Percentiles rank a stretch among this genome's conserved stretches.
phyloP scores from a whole-genome alignment of 768 basidiomycete genomes.

The Naganishia kalamii region DNA sequence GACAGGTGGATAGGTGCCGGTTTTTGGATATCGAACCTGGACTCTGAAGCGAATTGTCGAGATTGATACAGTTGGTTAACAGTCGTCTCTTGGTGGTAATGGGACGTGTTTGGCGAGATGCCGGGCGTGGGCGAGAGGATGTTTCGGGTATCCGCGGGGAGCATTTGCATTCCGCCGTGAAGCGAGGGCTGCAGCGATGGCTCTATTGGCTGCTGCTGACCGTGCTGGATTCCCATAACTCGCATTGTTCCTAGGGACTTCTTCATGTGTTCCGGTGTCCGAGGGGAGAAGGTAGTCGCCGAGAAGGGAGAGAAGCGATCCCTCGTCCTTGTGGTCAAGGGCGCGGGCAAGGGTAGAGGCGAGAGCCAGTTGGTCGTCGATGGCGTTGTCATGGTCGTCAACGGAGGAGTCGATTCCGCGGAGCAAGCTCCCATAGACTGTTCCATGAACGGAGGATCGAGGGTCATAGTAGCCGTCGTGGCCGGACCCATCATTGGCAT shows the following conservation, averaged over 20 bases:
- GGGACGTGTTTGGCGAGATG: slow-evolving; percentile 19
- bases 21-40: not conserved
- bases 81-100: not conserved
- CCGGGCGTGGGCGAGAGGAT: slow-evolving; percentile 29
- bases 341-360: slow-evolving; percentile 7
- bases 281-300: slow-evolving; percentile 27
- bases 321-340: not conserved
- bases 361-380: slow-evolving; percentile 8
- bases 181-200: not conserved
- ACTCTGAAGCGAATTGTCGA: not conserved
- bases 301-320: slow-evolving; percentile 27
- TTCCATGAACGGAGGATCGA: slow-evolving; percentile 22
- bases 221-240: not conserved
- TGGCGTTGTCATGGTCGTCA: not conserved
- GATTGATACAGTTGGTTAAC: not conserved
- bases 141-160: slow-evolving; percentile 4
- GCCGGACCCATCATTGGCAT: not conserved
- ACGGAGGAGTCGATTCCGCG: slow-evolving; percentile 6
- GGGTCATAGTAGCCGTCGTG: slow-evolving; percentile 5
- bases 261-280: slow-evolving; percentile 22
- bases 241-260: slow-evolving; percentile 22
- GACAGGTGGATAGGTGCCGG: not conserved
- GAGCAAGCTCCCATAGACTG: slow-evolving; percentile 19
- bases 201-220: not conserved
- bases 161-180: not conserved